Percentiles rank a stretch among this genome's conserved stretches.
Conservation (phyloP, 805 yeast genomes). For the Wickerhamiella vanderwaltii region DNA sequence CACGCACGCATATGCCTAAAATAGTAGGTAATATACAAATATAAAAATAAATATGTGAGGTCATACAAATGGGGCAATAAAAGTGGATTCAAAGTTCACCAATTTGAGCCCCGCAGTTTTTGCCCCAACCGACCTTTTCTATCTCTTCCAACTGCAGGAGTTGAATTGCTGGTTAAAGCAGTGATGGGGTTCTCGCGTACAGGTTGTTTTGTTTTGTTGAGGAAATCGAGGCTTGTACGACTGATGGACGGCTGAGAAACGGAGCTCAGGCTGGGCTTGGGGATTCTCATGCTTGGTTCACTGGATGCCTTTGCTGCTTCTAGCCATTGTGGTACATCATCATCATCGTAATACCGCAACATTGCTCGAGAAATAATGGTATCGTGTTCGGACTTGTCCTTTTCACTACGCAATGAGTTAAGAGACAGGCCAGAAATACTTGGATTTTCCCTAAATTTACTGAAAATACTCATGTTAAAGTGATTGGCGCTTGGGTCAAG, state of each 20-base stretch:
- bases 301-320: conserved; percentile 13
- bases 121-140: conserved; percentile 3
- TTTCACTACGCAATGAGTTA: conserved; percentile 24
- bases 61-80: too few relatives aligned
- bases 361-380: conserved; percentile 37
- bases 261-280: neutral
- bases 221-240: conserved; percentile 2
- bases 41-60: too few relatives aligned
- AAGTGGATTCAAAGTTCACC: too few relatives aligned
- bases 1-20: too few relatives aligned
- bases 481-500: too few relatives aligned
- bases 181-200: conserved; percentile 4
- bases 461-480: neutral
- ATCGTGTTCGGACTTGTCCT: conserved; percentile 32
- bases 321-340: conserved; percentile 26
- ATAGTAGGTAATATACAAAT: too few relatives aligned
- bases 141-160: neutral
- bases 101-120: conserved; percentile 7
- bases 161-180: neutral
- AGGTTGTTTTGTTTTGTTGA: neutral
- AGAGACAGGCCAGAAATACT: conserved; percentile 22
- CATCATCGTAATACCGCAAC: conserved; percentile 30
- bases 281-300: conserved; percentile 1
- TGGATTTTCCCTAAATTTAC: conserved; percentile 8
- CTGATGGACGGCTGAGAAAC: neutral